A percentile compares a stretch with the other conserved stretches of the same genome.
Conservation (phyloP, 78 protist species). For the Cavenderia fasciculata region DNA sequence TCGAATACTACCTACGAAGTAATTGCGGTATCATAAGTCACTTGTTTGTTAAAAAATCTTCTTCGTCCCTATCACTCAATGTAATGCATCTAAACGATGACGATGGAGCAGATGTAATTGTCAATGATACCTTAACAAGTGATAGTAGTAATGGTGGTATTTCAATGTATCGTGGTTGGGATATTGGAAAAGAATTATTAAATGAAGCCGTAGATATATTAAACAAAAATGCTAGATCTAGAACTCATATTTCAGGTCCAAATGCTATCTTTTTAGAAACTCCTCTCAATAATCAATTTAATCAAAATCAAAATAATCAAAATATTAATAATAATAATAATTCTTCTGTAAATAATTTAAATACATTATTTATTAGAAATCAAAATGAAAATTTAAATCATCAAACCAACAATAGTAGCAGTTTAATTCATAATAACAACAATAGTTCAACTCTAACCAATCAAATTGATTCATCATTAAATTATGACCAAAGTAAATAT, state of each 20-base stretch:
- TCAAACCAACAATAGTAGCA: not conserved
- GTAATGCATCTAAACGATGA: too few species aligned
- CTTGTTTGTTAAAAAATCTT: not conserved
- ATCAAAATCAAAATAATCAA: not conserved
- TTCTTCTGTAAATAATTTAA: not conserved
- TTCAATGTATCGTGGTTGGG: not conserved
- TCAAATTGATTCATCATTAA: too few species aligned
- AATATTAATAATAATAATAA: not conserved
- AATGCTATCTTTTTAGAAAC: constrained; percentile 53
- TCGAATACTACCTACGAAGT: constrained; percentile 11
- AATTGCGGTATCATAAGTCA: constrained; percentile 34
- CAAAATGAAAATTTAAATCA: not conserved
- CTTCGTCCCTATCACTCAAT: not conserved
- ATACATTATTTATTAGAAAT: too few species aligned
- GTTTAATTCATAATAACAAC: not conserved
- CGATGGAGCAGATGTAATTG: not conserved
- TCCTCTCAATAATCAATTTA: not conserved
- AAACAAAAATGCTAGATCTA: constrained; percentile 10
- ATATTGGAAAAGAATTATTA: constrained; percentile 19
- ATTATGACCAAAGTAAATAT: not conserved
- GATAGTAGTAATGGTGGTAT: not conserved
- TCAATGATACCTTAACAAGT: not conserved
- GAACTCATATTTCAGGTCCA: constrained; percentile 43
- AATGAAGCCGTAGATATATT: constrained; percentile 5
- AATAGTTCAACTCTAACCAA: too few species aligned